Conservation (phyloP, 2,329 filamentous ascomycete species). For the Orbilia brochopaga region DNA sequence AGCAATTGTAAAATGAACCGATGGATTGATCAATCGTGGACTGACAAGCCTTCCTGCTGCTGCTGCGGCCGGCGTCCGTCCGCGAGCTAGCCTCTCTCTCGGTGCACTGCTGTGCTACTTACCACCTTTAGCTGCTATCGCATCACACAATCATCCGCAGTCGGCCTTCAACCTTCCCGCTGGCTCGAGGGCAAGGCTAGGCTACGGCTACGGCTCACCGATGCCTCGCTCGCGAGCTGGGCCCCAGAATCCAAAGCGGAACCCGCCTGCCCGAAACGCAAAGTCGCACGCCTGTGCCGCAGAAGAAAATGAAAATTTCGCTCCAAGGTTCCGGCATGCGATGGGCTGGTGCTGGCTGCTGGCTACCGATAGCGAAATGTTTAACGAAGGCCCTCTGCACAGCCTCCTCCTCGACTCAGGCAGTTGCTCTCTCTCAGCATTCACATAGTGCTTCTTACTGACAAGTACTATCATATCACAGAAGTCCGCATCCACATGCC, state of each 20-base stretch:
- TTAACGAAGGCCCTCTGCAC: slow-evolving; percentile 1
- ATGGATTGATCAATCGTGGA: not conserved
- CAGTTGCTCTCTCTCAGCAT: not conserved
- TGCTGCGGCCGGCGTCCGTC: not conserved
- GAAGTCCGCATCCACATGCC: slow-evolving; percentile 6
- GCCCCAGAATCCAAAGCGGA: not conserved
- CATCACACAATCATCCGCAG: not conserved
- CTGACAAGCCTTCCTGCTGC: slow-evolving; percentile 4
- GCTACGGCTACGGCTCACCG: not conserved
- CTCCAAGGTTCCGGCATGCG: not conserved
- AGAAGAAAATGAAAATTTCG: not conserved
- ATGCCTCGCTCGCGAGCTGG: not conserved
- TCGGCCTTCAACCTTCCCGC: slow-evolving; percentile 4
- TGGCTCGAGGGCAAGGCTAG: slow-evolving; percentile 1
- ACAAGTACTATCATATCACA: no score
- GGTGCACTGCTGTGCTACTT: not conserved
- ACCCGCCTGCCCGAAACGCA: not conserved
- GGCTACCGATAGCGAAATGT: not conserved
- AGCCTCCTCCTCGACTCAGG: slow-evolving; percentile 3
- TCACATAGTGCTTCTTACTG: no score
- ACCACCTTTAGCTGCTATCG: not conserved
- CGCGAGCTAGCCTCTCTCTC: not conserved
- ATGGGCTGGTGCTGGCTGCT: no score
- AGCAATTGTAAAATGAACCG: no score
- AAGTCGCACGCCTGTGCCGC: slow-evolving; percentile 2